These are phyloP conservation scores for Mycena haematopus DNA, from an alignment of 768 basidiomycete genomes.

Conservation along the genomic window DNA sequence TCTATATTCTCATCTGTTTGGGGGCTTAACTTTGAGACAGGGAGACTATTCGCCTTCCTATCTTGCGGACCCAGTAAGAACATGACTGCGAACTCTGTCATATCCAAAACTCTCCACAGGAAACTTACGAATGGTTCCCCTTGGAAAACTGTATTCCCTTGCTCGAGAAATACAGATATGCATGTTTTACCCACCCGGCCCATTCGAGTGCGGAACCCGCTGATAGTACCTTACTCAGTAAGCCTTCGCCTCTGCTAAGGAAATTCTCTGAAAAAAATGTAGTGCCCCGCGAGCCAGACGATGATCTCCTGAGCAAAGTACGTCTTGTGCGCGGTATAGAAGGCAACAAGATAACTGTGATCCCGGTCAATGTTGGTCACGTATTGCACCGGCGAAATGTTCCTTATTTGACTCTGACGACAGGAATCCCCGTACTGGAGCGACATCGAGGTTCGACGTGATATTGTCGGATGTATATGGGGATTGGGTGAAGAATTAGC, in stretches of 20 bases:
- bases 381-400: background rate
- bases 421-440: conserved; percentile 38
- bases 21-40: background rate
- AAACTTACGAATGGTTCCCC: conserved; percentile 79
- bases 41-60: conserved; percentile 91
- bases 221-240: conserved; percentile 24
- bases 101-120: conserved; percentile 49
- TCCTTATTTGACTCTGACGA: conserved; percentile 2
- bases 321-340: conserved; percentile 31
- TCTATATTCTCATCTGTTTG: background rate
- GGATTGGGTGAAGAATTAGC: conserved; percentile 53
- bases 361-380: conserved; percentile 25
- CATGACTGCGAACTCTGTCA: background rate
- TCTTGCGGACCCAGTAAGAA: conserved; percentile 80
- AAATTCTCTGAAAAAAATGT: background rate
- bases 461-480: conserved; percentile 49
- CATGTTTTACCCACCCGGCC: conserved; percentile 69
- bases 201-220: conserved; percentile 51
- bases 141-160: conserved; percentile 61
- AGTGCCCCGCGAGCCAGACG: background rate
- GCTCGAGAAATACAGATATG: conserved; percentile 74
- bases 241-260: no score
- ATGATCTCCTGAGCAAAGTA: conserved; percentile 21
- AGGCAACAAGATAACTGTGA: conserved; percentile 12
- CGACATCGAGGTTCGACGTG: conserved; percentile 37